Base-by-base conservation (phyloP, 2,329 filamentous ascomycete genomes). In the Penicillium capsulatum region DNA sequence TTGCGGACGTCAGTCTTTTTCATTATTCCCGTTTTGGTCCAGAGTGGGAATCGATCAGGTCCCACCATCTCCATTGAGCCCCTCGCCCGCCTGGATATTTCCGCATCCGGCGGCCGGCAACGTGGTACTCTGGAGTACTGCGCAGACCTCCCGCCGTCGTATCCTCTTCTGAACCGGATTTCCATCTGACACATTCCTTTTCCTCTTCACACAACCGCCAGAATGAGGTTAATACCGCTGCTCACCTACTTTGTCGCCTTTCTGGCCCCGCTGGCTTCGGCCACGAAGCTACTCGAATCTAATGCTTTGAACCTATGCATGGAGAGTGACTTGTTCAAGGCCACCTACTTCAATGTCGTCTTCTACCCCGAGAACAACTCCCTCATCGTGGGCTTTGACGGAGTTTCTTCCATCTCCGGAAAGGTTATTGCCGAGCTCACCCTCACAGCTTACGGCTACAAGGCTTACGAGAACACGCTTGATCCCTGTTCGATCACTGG, bases 281-380 rank as follows among this genome's bases (percentile, higher is more conserved):
- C 79, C 47, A 74, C 80, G 59, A 76, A 75, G 49, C 72, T 87
- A 59, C 84, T 97, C 57, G 74, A 82, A 55, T 92, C 90, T 40
- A 86, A 78, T 60, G 94, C 90, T 22, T 77, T 96, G 53, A 89
- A 86, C 65, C 77, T 84, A 32, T 96, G 90, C 68, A 85, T 90
- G 74, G 73, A 80, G 43, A 83, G 91, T 66, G 91, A 86, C 17
- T 83, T 81, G 59, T 94, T 96, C 66, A 85, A 86, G 3, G 89
- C 90, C 55, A 89, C 84, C 54, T 76, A 92, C 43, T 95, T 96
- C 78, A 84, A 94, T 54, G 84, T 95, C 31, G 61, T 76, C 42
- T 81, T 82, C 63, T 69, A 72, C 8, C 62, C 74, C 1, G 69
- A 75, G 61, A 94, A 94, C 68, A 75, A 76, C 54, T 82, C 81